Evolutionary conservation across 2,329 filamentous ascomycete genomes (phyloP).

Genomic region (Triangularia setosa): DNA sequence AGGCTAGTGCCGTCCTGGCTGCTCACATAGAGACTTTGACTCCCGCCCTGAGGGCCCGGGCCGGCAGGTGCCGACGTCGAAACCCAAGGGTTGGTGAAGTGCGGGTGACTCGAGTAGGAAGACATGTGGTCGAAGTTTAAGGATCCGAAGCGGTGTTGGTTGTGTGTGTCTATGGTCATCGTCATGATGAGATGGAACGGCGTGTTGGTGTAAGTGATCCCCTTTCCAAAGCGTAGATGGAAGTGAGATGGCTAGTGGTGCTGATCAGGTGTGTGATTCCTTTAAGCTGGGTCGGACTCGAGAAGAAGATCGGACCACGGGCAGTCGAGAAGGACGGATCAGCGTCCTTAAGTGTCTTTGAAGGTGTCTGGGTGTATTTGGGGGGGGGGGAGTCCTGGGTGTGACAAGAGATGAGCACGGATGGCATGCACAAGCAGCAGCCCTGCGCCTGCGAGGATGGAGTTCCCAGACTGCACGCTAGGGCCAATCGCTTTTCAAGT

Average conservation of each 20-base stretch:
- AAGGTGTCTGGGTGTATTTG: slow-evolving; percentile 29
- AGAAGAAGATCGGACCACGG: slow-evolving; percentile 29
- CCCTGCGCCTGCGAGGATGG: slow-evolving; percentile 22
- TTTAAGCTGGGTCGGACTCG: slow-evolving; percentile 31
- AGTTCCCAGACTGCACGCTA: slow-evolving; percentile 33
- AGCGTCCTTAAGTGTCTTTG: slow-evolving; percentile 57
- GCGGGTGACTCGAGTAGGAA: slow-evolving; percentile 59
- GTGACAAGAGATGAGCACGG: slow-evolving; percentile 28
- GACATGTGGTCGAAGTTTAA: slow-evolving; percentile 79
- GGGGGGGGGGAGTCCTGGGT: neutral
- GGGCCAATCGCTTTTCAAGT: slow-evolving; percentile 39
- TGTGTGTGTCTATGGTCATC: slow-evolving; percentile 82
- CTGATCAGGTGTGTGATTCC: slow-evolving; percentile 53
- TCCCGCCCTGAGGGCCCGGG: slow-evolving; percentile 40
- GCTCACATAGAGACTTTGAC: slow-evolving; percentile 59
- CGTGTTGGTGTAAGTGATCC: slow-evolving; percentile 2
- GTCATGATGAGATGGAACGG: slow-evolving; percentile 61
- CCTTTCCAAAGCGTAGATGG: neutral
- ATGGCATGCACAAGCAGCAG: slow-evolving; percentile 28
- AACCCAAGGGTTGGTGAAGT: slow-evolving; percentile 89
- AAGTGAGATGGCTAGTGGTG: slow-evolving; percentile 31
- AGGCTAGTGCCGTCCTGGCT: slow-evolving; percentile 56
- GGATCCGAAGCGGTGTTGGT: slow-evolving; percentile 75
- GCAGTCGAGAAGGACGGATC: slow-evolving; percentile 45
- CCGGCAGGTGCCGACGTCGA: slow-evolving; percentile 44